Evolutionary conservation across 805 yeast species (phyloP).

Genomic region (Metschnikowia amazonensis): DNA sequence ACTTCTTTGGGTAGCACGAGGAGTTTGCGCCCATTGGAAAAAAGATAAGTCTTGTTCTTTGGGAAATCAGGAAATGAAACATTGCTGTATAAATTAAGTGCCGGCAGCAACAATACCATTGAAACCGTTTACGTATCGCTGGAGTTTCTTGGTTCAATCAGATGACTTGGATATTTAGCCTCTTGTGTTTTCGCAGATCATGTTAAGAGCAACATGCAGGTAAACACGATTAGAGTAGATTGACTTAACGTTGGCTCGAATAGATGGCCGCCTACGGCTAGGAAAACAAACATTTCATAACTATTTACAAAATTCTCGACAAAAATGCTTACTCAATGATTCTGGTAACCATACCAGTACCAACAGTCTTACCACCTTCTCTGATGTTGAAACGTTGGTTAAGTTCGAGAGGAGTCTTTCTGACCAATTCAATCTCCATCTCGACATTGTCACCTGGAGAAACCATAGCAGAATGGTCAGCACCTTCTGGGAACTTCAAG

Average conservation of each 20-base stretch:
- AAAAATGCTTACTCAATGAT: slow-evolving; percentile 54
- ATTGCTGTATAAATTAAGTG: slow-evolving; percentile 29
- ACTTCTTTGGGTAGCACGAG: slow-evolving; percentile 38
- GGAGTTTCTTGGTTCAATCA: not conserved
- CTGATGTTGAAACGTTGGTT: slow-evolving; percentile 99
- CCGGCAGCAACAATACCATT: slow-evolving; percentile 27
- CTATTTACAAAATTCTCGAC: slow-evolving; percentile 4
- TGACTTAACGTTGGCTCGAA: not conserved
- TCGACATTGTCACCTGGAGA: slow-evolving; percentile 98
- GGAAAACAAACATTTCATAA: slow-evolving; percentile 5
- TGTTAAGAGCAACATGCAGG: not conserved
- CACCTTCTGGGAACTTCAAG: slow-evolving; percentile 80
- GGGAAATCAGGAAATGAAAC: slow-evolving; percentile 23
- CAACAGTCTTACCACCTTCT: slow-evolving; percentile 99
- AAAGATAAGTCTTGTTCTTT: slow-evolving; percentile 20
- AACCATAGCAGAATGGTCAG: slow-evolving; percentile 84
- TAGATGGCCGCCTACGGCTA: not conserved
- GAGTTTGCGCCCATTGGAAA: slow-evolving; percentile 31
- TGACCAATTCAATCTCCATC: slow-evolving; percentile 85
- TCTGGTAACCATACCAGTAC: slow-evolving; percentile 96
- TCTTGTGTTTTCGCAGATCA: slow-evolving; percentile 4
- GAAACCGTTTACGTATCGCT: not conserved
- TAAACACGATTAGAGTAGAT: not conserved
- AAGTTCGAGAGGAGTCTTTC: slow-evolving; percentile 90
- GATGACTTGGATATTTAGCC: not conserved